phyloP scores from a whole-genome alignment of 805 yeast genomes.

The Saturnispora ahearnii region DNA sequence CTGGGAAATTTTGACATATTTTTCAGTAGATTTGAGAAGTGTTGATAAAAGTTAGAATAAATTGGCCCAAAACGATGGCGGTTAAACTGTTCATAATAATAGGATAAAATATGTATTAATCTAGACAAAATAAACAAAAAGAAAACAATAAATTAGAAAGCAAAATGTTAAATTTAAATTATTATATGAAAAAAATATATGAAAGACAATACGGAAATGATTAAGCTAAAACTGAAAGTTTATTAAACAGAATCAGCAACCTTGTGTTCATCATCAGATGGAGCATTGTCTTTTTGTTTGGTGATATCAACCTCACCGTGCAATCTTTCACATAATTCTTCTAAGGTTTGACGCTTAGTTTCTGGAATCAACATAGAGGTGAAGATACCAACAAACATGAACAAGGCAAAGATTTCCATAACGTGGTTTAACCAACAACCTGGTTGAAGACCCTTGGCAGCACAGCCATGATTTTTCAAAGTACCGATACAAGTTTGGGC shows the following conservation, averaged over 20 bases:
- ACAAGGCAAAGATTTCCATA: slow-evolving; percentile 86
- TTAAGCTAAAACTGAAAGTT: neutral
- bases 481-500: slow-evolving; percentile 86
- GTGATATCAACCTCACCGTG: slow-evolving; percentile 63
- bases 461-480: slow-evolving; percentile 67
- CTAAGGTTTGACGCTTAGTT: slow-evolving; percentile 85
- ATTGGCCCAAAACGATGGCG: neutral
- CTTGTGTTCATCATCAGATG: slow-evolving; percentile 23
- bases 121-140: no score
- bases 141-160: neutral
- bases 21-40: neutral
- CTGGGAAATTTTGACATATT: neutral
- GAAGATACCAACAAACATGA: slow-evolving; percentile 74
- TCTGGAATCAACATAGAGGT: slow-evolving; percentile 69
- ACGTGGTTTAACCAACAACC: slow-evolving; percentile 86
- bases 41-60: neutral
- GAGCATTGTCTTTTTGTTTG: slow-evolving; percentile 16
- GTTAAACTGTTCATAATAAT: no score
- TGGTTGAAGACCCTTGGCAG: slow-evolving; percentile 34
- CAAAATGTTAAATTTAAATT: neutral
- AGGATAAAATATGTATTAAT: no score
- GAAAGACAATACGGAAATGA: neutral
- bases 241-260: slow-evolving; percentile 16
- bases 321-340: slow-evolving; percentile 67
- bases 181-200: neutral